Evolutionary conservation across 1,139 yeast genomes (phyloP).

Genomic region (Taiozyma sp.): DNA sequence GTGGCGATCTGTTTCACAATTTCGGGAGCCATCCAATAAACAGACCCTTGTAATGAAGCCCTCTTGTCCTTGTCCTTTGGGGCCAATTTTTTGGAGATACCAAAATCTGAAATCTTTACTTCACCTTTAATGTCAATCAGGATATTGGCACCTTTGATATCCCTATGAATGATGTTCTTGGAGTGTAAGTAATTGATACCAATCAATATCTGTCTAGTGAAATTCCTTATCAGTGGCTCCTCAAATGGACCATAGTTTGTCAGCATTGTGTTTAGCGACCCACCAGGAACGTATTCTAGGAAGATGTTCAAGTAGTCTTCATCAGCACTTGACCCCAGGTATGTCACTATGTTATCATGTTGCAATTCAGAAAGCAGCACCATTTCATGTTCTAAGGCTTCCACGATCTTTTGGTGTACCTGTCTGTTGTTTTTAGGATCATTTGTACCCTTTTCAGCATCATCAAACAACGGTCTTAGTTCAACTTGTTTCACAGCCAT

Average conservation of each 20-base stretch:
- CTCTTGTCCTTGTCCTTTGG: conserved; percentile 40
- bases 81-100: conserved; percentile 70
- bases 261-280: conserved; percentile 85
- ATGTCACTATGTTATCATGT: conserved; percentile 90
- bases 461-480: conserved; percentile 29
- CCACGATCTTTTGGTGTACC: conserved; percentile 60
- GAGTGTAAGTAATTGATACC: conserved; percentile 80
- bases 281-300: conserved; percentile 95
- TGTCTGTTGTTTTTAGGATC: conserved; percentile 15
- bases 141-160: conserved; percentile 90
- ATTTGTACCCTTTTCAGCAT: conserved; percentile 5
- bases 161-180: conserved; percentile 82
- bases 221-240: conserved; percentile 80
- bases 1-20: conserved; percentile 89
- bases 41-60: conserved; percentile 88
- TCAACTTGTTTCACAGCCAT: conserved; percentile 97
- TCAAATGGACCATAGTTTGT: conserved; percentile 88
- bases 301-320: conserved; percentile 72
- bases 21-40: conserved; percentile 99
- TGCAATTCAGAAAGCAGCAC: conserved; percentile 67
- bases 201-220: conserved; percentile 75
- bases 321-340: conserved; percentile 79
- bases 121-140: conserved; percentile 87
- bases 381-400: conserved; percentile 85
- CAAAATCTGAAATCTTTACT: conserved; percentile 90